Evolutionary conservation across 1,284 basidiomycete species (phyloP), one percentile per base, ranked within the genome.

Genomic region (Fomitopsis pinicola): DNA sequence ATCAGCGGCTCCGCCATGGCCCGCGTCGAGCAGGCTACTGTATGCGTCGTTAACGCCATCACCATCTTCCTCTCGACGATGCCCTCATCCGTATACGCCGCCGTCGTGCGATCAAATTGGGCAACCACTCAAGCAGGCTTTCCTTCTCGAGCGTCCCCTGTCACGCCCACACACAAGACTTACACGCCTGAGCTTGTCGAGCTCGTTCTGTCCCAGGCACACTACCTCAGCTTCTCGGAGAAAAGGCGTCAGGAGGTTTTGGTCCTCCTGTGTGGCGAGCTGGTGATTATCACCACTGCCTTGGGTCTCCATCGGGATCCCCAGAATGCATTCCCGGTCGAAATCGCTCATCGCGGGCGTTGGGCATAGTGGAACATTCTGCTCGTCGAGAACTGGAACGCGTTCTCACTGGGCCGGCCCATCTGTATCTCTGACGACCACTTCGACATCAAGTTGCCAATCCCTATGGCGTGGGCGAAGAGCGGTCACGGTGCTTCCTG

Each of bases 351-450:
- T 71, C 81, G 91, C 61, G 78, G 90, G 58, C 79, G 91, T 52
- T 92, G 91, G 90, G 88, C 89, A 2, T 92, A 90, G 90, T 92
- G 91, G 91, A 89, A 92, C 73, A 87, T 91, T 63, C 74, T 92
- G 55, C 77, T 91, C 58, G 78, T 91, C 35, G 90, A 92, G 75
- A 79, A 91, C 64, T 92, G 91, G 91, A 89, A 92, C 72, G 86
- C 89, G 2, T 92, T 92, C 74, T 81, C 91, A 79, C 89, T 92
- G 71, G 91, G 90, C 17, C 81, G 90, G 15, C 90, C 91, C 1
- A 75, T 88, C 38, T 77, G 82, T 36, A 86, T 92, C 62, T 83
- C 87, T 12, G 85, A 88, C 4, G 86, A 91, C 68, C 90, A 92
- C 71, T 92, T 89, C 70, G 89, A 92, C 72, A 92, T 90, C 0